Percentiles rank a stretch among this genome's conserved stretches.
These are phyloP conservation scores for Pestalotiopsis sp. DNA, from an alignment of 2,329 filamentous ascomycete genomes.

Conservation along the genomic window DNA sequence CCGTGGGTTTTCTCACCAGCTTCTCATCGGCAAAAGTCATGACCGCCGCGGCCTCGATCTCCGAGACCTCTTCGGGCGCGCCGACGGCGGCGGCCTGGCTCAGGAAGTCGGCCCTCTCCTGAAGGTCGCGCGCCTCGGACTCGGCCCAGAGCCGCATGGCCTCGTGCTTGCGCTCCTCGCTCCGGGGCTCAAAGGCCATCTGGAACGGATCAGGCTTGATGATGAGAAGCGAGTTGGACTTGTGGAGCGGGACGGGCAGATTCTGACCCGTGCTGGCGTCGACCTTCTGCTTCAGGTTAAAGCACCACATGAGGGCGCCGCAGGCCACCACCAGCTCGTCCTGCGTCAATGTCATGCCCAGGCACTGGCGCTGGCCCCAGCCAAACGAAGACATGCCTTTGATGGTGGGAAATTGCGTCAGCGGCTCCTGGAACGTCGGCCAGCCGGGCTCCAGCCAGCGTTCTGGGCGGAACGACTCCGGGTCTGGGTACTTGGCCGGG, in stretches of 20 bases:
- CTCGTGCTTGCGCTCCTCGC: conserved; percentile 39
- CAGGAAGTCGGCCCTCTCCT: conserved; percentile 30
- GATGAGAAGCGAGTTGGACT: conserved; percentile 59
- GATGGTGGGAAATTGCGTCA: conserved; percentile 53
- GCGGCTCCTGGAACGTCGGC: conserved; percentile 55
- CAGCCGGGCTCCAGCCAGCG: conserved; percentile 54
- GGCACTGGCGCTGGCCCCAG: conserved; percentile 50
- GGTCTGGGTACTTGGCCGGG: conserved; percentile 50
- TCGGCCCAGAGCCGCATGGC: conserved; percentile 40
- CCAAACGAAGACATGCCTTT: conserved; percentile 57
- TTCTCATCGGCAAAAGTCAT: not conserved
- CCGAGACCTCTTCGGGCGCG: not conserved
- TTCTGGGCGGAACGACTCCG: conserved; percentile 53
- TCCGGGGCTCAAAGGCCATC: conserved; percentile 56
- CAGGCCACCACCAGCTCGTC: conserved; percentile 54
- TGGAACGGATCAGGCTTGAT: conserved; percentile 59
- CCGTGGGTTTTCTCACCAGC: not conserved
- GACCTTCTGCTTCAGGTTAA: conserved; percentile 46
- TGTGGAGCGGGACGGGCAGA: conserved; percentile 47
- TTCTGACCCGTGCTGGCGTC: conserved; percentile 41
- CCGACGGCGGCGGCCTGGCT: conserved; percentile 16
- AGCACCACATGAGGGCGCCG: conserved; percentile 48
- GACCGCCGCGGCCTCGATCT: not conserved
- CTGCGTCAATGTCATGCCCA: conserved; percentile 38
- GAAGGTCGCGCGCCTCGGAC: conserved; percentile 30